Base-by-base conservation (phyloP, 2,329 filamentous ascomycete genomes). In the Emergomyces orientalis region DNA sequence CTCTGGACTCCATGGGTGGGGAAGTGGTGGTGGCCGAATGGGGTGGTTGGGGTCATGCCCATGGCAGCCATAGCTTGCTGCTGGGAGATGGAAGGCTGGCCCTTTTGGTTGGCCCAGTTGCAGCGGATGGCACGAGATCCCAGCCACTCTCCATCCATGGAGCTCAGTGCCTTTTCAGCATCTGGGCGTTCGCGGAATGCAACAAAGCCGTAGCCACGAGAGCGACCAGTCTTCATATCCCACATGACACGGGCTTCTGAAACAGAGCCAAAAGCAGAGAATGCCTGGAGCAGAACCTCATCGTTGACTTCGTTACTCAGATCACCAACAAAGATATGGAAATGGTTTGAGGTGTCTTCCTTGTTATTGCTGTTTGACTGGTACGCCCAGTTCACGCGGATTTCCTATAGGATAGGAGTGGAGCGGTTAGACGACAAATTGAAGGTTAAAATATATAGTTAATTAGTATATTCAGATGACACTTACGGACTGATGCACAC, bases 61-160 rank as follows among this genome's bases (percentile, higher is more conserved):
- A 97, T 96, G 64, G 91, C 89, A 66, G 88, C 88, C 91, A 99
- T 94, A 45, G 91, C 91, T 77, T 96, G 91, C 79, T 97, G 94
- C 79, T 99, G 93, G 58, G 92, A 91, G 76, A 97, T 97, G 1
- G 94, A 97, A 63, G 94, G 94, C 74, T 99, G 94, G n/a, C 94
- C 94, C 82, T 99, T 99, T 75, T 99, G 94, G 80, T 99, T 99
- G 65, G 94, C 94, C 94, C 94, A 99, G 82, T 99, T 99, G 84
- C 93, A 97, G 70, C 94, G 92, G 73, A 99, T 99, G 49, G 94
- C 94, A 67, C 94, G 90, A 71, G 94, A 97, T 62, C 94, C 94
- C 60, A 99, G 87, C 94, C 94, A 99, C 80, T 99, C 94, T 66
- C 94, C 94, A 72, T 99, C 94, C 94, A 99, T 99, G 66, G 91